phyloP scores from a whole-genome alignment of 2,329 filamentous ascomycete species.

The Aspergillus melleus region DNA sequence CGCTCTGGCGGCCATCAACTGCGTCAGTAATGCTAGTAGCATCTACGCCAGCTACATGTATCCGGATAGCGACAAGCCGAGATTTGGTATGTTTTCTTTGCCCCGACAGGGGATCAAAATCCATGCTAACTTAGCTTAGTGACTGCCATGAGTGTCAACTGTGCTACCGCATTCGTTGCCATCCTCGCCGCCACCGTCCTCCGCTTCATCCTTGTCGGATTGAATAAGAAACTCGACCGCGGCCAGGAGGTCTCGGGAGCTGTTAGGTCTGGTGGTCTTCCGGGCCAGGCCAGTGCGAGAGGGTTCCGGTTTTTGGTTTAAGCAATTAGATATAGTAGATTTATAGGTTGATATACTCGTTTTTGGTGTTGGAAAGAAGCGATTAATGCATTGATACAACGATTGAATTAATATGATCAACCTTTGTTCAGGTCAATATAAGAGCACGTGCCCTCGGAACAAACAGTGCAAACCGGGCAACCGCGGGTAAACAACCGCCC shows the following conservation, averaged over 20 bases:
- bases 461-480: no score
- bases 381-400: no score
- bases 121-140: conserved; percentile 32
- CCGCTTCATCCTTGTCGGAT: conserved; percentile 60
- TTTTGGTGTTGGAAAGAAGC: no score
- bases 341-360: no score
- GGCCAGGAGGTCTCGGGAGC: conserved; percentile 60
- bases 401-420: no score
- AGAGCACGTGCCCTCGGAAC: no score
- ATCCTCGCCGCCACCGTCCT: conserved; percentile 64
- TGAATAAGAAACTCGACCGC: conserved; percentile 70
- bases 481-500: not conserved
- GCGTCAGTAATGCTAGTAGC: conserved; percentile 65
- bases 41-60: conserved; percentile 74
- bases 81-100: conserved; percentile 38
- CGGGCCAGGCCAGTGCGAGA: conserved; percentile 57
- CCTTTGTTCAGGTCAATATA: no score
- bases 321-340: not conserved
- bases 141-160: conserved; percentile 68
- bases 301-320: conserved; percentile 68
- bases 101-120: not conserved
- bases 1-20: conserved; percentile 74
- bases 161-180: conserved; percentile 62
- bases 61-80: conserved; percentile 46
- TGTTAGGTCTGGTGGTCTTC: conserved; percentile 41